Base-by-base conservation (phyloP, 140 eudicot genomes). In the Stevia rebaudiana region DNA sequence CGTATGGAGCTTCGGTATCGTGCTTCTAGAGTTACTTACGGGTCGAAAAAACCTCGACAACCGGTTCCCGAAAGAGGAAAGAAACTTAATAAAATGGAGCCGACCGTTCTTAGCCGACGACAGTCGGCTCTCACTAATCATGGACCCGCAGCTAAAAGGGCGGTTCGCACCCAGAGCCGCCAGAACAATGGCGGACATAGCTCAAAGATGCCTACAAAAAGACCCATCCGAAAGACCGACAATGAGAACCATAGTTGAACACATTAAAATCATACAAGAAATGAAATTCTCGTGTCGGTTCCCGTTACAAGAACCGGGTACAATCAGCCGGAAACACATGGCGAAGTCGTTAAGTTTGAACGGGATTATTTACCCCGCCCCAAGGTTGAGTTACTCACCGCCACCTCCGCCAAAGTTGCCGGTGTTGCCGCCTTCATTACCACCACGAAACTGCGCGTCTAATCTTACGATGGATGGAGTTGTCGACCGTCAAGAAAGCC, bases 211-310 rank as follows among this genome's bases (percentile, higher is more conserved):
- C 62, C 96, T 92, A 19, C 98, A 80, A 49, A 84, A 71, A 19
- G 98, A 92, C 16, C 96, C 98, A 36, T 87, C 96, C 1, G 95
- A 83, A 58, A 77, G 98, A 73, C 98, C 98, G 11, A 91, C 96
- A 18, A 91, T 91, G 98, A 85, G 98, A 77, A 83, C 89, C 15
- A 56, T 92, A 12, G 87, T 74, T 11, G 95, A 92, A 28, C 88
- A 81, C 69, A 84, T 92, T 10, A 92, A 77, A 71, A 53, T 83
- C 50, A 65, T 88, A 56, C 96, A 85, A 61, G 96, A 87, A 37
- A 82, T 92, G 82, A 92, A 88, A 60, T 79, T 70, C 39, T 68
- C 96, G 7, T 85, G 84, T 55, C 76, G 85, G 44, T 92, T 88
- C 25, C 98, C 98, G n/a, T 48, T 88, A 30, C 98, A 92, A 76